Conservation (phyloP, 179 eudicot genomes). For the Gypsophila paniculata region DNA sequence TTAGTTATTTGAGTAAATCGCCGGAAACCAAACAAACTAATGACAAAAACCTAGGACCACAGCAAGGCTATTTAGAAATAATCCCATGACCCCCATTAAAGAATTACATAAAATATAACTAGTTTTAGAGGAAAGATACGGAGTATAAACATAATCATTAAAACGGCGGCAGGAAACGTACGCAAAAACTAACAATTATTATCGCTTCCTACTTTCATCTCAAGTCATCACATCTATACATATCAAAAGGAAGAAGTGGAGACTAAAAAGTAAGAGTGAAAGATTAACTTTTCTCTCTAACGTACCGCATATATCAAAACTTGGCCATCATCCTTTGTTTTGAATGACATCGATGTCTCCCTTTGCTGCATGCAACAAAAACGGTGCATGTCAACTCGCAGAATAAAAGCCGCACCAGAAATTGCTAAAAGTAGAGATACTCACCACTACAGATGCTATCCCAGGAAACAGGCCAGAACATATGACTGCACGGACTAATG, state of each 20-base stretch:
- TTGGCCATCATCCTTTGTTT: conserved; percentile 99
- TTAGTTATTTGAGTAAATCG: background rate
- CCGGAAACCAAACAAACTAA: background rate
- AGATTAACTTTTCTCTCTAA: background rate
- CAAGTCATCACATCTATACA: background rate
- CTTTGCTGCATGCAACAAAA: conserved; percentile 62
- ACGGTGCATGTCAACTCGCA: conserved; percentile 19
- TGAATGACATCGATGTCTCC: conserved; percentile 97
- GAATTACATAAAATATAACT: background rate
- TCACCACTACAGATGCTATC: conserved; percentile 92
- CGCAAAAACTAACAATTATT: background rate
- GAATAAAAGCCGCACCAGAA: background rate
- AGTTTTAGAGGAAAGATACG: background rate
- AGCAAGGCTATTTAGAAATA: background rate
- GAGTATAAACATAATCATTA: background rate
- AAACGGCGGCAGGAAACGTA: background rate
- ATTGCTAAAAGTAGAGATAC: conserved; percentile 24
- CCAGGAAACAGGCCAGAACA: conserved; percentile 98
- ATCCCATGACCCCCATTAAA: background rate
- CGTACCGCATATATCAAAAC: conserved; percentile 94
- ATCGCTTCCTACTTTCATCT: background rate
- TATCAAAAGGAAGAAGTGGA: background rate
- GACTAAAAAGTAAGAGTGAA: background rate
- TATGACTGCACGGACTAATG: conserved; percentile 94
- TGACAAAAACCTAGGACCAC: background rate